A percentile compares a stretch with the other conserved stretches of the same genome.
phyloP scores from a whole-genome alignment of 164 flowering plant genomes.

The Hamamelis virginiana region DNA sequence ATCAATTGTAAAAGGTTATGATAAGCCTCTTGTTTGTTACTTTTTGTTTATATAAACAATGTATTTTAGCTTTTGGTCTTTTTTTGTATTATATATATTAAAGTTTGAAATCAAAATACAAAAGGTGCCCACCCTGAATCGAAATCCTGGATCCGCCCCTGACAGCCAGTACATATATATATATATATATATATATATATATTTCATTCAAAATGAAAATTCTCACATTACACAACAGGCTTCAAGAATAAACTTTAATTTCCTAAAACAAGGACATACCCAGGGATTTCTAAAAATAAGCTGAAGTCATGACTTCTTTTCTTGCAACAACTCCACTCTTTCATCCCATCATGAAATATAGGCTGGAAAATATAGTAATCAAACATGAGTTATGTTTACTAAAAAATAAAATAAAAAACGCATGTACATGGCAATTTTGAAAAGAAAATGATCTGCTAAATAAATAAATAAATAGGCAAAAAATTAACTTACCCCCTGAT shows the following conservation, averaged over 20 bases:
- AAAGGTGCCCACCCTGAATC: too few species aligned
- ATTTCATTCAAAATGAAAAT: background rate
- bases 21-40: too few species aligned
- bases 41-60: too few species aligned
- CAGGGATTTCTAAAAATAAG: conserved; percentile 83
- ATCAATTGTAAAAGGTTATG: too few species aligned
- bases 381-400: background rate
- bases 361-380: conserved; percentile 53
- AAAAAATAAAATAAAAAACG: background rate
- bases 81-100: too few species aligned
- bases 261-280: conserved; percentile 40
- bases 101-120: too few species aligned
- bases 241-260: background rate
- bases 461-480: background rate
- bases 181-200: background rate
- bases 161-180: too few species aligned
- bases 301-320: conserved; percentile 97
- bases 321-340: conserved; percentile 99
- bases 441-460: background rate
- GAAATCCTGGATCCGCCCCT: too few species aligned
- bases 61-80: too few species aligned
- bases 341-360: conserved; percentile 92
- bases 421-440: too few species aligned
- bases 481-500: conserved; percentile 65
- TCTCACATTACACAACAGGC: background rate